These are phyloP conservation scores for Cryptococcus sp. DNA, from an alignment of 1,284 basidiomycete genomes.

Conservation along the genomic window DNA sequence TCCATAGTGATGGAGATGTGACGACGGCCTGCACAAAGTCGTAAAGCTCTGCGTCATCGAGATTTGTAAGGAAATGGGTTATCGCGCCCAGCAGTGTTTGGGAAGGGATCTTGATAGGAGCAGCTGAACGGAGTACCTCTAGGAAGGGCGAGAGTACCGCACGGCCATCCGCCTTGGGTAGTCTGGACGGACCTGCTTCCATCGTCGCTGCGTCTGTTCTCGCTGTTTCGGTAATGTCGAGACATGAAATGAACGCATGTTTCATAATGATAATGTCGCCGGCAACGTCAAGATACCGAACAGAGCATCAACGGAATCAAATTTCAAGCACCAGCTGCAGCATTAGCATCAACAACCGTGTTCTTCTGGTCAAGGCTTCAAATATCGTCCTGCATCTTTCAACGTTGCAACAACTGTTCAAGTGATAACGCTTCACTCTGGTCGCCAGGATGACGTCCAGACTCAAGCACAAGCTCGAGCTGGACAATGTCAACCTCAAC, in stretches of 20 bases:
- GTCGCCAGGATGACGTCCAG: constrained; percentile 55
- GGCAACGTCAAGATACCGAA: constrained; percentile 3
- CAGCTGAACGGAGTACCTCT: constrained; percentile 21
- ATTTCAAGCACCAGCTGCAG: too few relatives aligned
- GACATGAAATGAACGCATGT: not conserved
- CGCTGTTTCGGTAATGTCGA: too few relatives aligned
- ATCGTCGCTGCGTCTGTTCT: not conserved
- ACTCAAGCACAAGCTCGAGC: constrained; percentile 66
- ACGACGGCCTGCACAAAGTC: constrained; percentile 25
- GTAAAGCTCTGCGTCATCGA: constrained; percentile 19
- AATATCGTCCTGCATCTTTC: not conserved
- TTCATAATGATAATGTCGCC: not conserved
- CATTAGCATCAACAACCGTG: too few relatives aligned
- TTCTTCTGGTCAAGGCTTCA: not conserved
- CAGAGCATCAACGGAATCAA: too few relatives aligned
- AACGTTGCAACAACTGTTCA: not conserved
- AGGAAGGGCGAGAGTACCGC: constrained; percentile 32
- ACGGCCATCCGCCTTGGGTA: not conserved
- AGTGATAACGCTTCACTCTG: not conserved
- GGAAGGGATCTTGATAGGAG: constrained; percentile 26
- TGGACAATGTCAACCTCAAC: constrained; percentile 73
- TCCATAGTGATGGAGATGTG: constrained; percentile 30
- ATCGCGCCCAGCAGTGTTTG: constrained; percentile 39
- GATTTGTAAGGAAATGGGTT: constrained; percentile 39
- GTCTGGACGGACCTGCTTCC: not conserved